These are phyloP conservation scores for Saccharomyces hybrid DNA, from an alignment of 1,139 yeast genomes.

Conservation along the genomic window DNA sequence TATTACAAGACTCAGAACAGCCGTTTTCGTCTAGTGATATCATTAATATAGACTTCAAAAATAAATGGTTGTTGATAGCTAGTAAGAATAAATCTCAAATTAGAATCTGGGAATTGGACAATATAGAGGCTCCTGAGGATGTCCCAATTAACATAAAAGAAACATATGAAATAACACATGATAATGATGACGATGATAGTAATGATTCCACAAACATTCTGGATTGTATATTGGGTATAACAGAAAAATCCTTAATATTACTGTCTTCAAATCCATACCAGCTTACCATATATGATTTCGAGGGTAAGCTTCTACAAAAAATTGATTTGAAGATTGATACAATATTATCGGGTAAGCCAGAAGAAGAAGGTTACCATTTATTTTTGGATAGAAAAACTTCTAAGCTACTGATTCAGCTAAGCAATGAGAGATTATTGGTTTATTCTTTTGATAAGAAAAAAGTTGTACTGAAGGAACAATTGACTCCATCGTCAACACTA, in stretches of 20 bases:
- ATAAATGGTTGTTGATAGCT: constrained; percentile 11
- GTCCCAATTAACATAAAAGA: neutral
- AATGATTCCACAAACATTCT: constrained; percentile 5
- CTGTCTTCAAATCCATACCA: constrained; percentile 19
- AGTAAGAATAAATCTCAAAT: constrained; percentile 2
- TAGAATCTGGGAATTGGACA: neutral
- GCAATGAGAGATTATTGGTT: constrained; percentile 14
- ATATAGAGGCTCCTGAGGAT: constrained; percentile 2
- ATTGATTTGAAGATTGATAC: constrained; percentile 17
- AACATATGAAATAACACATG: neutral
- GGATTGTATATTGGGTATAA: constrained; percentile 25
- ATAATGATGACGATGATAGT: neutral
- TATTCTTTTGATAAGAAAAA: constrained; percentile 30
- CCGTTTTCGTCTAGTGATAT: constrained; percentile 11
- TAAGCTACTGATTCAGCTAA: constrained; percentile 23
- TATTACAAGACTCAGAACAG: constrained; percentile 1
- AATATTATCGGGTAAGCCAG: constrained; percentile 3
- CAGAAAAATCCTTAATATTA: constrained; percentile 28
- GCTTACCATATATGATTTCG: constrained; percentile 25
- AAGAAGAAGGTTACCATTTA: constrained; percentile 11
- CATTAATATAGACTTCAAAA: constrained; percentile 21
- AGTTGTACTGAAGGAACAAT: constrained; percentile 13
- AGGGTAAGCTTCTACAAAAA: constrained; percentile 23
- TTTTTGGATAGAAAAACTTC: constrained; percentile 27
- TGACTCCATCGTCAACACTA: neutral